Evolutionary conservation across 2,329 filamentous ascomycete species (phyloP).

Genomic region (Fonsecaea monophora): DNA sequence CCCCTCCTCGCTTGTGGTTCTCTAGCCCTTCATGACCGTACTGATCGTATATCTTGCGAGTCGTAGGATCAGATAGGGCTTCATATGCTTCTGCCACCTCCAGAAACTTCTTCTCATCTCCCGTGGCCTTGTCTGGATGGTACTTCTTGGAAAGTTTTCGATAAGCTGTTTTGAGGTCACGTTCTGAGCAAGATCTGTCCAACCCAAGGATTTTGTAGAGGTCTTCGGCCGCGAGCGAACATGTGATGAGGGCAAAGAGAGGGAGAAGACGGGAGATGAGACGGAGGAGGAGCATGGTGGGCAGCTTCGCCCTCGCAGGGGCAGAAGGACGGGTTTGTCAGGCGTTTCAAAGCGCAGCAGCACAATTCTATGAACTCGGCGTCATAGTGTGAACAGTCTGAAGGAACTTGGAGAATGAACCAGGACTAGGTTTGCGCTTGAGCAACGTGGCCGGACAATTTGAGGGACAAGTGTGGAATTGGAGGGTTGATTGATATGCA

Average conservation of each 20-base stretch:
- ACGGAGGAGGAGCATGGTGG: slow-evolving; percentile 35
- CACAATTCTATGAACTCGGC: background rate
- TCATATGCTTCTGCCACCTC: slow-evolving; percentile 96
- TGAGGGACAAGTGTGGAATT: background rate
- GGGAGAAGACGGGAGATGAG: slow-evolving; percentile 32
- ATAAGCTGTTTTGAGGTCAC: slow-evolving; percentile 93
- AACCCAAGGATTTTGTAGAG: slow-evolving; percentile 77
- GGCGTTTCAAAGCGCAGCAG: background rate
- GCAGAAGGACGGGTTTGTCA: background rate
- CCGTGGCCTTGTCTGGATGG: slow-evolving; percentile 96
- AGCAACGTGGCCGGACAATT: background rate
- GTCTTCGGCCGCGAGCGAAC: slow-evolving; percentile 46
- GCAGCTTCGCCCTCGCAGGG: slow-evolving; percentile 11
- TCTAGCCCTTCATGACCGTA: slow-evolving; percentile 91
- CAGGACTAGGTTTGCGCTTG: background rate
- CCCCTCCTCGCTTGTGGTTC: slow-evolving; percentile 76
- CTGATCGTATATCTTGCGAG: slow-evolving; percentile 89
- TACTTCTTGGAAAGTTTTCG: slow-evolving; percentile 90
- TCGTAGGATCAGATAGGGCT: slow-evolving; percentile 77
- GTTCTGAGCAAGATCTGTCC: slow-evolving; percentile 77
- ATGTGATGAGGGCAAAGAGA: slow-evolving; percentile 33
- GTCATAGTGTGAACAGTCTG: slow-evolving; percentile 1
- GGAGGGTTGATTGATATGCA: background rate
- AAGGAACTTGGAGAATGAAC: background rate
- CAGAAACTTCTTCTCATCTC: slow-evolving; percentile 88